Conservation (phyloP, 2,329 filamentous ascomycete genomes). For the Nannizziopsis barbatae region DNA sequence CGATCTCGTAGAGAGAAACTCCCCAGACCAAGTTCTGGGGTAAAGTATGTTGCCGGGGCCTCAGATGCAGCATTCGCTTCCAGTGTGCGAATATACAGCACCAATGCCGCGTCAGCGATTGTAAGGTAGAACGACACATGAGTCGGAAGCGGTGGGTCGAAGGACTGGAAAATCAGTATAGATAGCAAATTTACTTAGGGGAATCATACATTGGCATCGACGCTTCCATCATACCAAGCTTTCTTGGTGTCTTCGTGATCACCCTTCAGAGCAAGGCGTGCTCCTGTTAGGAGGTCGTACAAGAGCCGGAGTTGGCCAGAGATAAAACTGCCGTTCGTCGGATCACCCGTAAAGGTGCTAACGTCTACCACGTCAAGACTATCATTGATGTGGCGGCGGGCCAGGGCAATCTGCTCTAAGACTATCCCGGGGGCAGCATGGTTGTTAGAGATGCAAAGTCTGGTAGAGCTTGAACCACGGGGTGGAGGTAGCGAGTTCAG, state of each 20-base stretch:
- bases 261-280: constrained; percentile 49
- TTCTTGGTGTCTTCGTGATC: constrained; percentile 39
- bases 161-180: constrained; percentile 24
- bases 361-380: constrained; percentile 74
- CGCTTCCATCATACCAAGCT: constrained; percentile 46
- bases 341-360: constrained; percentile 59
- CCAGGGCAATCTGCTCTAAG: constrained; percentile 58
- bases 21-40: constrained; percentile 51
- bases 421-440: constrained; percentile 48
- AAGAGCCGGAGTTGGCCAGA: constrained; percentile 48
- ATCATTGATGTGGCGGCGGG: constrained; percentile 68
- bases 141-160: constrained; percentile 51
- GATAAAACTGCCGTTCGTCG: constrained; percentile 47
- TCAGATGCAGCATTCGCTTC: constrained; percentile 50
- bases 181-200: background rate
- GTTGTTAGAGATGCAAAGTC: constrained; percentile 42
- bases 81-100: constrained; percentile 58
- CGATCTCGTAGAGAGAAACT: constrained; percentile 50
- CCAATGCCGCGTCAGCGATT: constrained; percentile 58
- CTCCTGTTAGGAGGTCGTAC: constrained; percentile 51
- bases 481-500: constrained; percentile 45
- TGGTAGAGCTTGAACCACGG: constrained; percentile 41
- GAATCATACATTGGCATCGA: constrained; percentile 45
- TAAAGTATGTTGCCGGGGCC: constrained; percentile 54
- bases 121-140: constrained; percentile 62